These are phyloP conservation scores for Candida vaughaniae DNA, from an alignment of 805 yeast species.

Conservation along the genomic window DNA sequence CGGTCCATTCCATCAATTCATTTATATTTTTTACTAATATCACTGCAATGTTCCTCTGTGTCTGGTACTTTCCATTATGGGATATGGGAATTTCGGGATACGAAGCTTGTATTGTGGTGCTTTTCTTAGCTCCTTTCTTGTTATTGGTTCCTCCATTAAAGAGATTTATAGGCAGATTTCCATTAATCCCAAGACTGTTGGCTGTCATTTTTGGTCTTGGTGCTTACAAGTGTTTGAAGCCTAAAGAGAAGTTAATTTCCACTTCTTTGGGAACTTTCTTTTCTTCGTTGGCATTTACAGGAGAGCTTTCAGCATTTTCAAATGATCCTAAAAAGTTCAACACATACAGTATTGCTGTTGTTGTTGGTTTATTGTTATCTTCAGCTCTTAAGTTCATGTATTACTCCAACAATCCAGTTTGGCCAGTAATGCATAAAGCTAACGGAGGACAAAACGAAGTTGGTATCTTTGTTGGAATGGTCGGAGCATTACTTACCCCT, in stretches of 20 bases:
- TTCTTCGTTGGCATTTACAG: constrained; percentile 57
- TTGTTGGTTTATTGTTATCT: constrained; percentile 71
- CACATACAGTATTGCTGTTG: constrained; percentile 55
- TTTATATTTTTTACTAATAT: constrained; percentile 82
- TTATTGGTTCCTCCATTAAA: constrained; percentile 43
- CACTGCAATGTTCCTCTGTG: constrained; percentile 78
- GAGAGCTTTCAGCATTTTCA: constrained; percentile 44
- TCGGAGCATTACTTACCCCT: constrained; percentile 65
- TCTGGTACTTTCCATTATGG: constrained; percentile 99
- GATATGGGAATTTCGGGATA: constrained; percentile 96
- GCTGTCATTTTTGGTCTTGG: constrained; percentile 71
- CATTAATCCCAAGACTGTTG: constrained; percentile 53
- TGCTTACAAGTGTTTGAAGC: constrained; percentile 65
- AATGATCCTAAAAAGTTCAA: constrained; percentile 30
- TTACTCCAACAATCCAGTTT: constrained; percentile 87
- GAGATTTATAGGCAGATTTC: constrained; percentile 37
- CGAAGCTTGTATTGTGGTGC: constrained; percentile 62
- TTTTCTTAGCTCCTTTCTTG: constrained; percentile 59
- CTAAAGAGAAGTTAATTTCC: constrained; percentile 65
- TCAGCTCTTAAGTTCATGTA: constrained; percentile 72
- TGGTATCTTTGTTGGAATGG: constrained; percentile 63
- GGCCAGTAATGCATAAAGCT: constrained; percentile 87
- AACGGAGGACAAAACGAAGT: constrained; percentile 85
- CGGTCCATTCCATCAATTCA: constrained; percentile 57
- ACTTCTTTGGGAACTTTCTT: constrained; percentile 68